Percentiles rank a stretch among this genome's conserved stretches.
These are phyloP conservation scores for Sarcodon sp. DNA, from an alignment of 768 basidiomycete genomes.

Conservation along the genomic window DNA sequence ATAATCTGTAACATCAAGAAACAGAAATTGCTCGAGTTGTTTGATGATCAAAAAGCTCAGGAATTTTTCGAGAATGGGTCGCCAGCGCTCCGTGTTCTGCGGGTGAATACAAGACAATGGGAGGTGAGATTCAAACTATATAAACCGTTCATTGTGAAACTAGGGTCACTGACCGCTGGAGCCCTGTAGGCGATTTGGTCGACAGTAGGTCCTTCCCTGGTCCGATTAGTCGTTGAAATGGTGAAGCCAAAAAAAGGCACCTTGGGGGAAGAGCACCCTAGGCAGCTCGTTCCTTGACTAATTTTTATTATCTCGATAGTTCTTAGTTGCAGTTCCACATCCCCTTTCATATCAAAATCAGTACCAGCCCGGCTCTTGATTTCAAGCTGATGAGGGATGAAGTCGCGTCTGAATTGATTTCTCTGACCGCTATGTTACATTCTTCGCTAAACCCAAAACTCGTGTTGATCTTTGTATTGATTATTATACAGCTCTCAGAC, in stretches of 20 bases:
- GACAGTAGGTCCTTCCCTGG: background rate
- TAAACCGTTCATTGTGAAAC: background rate
- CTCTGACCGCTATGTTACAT: too few species aligned
- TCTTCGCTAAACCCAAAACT: too few species aligned
- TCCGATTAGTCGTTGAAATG: background rate
- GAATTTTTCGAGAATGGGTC: background rate
- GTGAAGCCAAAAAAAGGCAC: too few species aligned
- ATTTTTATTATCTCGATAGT: too few species aligned
- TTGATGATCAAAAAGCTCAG: background rate
- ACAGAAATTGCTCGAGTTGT: background rate
- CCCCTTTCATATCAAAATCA: too few species aligned
- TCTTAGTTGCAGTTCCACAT: too few species aligned
- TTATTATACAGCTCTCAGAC: too few species aligned
- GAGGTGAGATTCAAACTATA: constrained; percentile 4
- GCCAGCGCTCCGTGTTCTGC: constrained; percentile 2
- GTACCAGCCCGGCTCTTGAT: too few species aligned
- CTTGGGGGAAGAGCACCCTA: too few species aligned
- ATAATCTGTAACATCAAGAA: constrained; percentile 1
- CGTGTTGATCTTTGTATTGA: too few species aligned
- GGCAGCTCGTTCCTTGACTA: background rate
- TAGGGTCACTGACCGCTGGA: background rate
- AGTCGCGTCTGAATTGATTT: too few species aligned
- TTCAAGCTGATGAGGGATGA: too few species aligned
- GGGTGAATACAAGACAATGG: constrained; percentile 3
- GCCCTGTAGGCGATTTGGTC: background rate